A percentile compares a stretch with the other conserved stretches of the same genome.
phyloP scores from a whole-genome alignment of 2,329 filamentous ascomycete genomes.

The Calonectria henricotiae region DNA sequence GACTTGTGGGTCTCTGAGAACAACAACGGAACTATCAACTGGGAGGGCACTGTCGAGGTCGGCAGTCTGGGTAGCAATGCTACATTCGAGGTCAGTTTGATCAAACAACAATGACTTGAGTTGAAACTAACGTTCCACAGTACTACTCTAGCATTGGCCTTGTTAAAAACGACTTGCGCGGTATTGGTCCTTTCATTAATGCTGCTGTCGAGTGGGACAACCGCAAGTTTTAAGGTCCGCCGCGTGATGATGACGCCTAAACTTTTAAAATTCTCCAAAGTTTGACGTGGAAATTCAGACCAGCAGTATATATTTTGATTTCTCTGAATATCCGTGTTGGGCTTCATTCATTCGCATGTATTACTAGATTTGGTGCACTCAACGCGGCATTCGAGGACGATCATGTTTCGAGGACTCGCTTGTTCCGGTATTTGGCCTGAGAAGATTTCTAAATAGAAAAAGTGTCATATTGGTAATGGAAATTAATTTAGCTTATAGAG shows the following conservation, averaged over 20 bases:
- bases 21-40: constrained; percentile 66
- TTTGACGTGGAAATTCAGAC: background rate
- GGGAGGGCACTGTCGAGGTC: constrained; percentile 69
- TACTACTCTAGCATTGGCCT: constrained; percentile 52
- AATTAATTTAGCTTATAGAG: background rate
- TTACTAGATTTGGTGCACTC: constrained; percentile 2
- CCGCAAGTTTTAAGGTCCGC: constrained; percentile 19
- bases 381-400: background rate
- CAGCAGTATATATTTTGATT: constrained; percentile 6
- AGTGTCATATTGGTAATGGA: background rate
- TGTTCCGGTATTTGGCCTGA: background rate
- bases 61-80: constrained; percentile 67
- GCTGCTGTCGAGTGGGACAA: constrained; percentile 53
- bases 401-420: background rate
- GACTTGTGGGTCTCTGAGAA: constrained; percentile 65
- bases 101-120: rapidly evolving
- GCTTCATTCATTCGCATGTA: background rate
- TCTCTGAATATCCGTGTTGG: background rate
- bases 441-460: background rate
- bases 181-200: constrained; percentile 53
- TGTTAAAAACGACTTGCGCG: constrained; percentile 52
- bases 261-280: background rate
- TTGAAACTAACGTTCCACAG: constrained; percentile 33
- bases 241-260: background rate
- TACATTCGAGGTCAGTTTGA: constrained; percentile 64